These are phyloP conservation scores for Tuber magnatum DNA, from an alignment of 495 filamentous ascomycete genomes.

Conservation along the genomic window DNA sequence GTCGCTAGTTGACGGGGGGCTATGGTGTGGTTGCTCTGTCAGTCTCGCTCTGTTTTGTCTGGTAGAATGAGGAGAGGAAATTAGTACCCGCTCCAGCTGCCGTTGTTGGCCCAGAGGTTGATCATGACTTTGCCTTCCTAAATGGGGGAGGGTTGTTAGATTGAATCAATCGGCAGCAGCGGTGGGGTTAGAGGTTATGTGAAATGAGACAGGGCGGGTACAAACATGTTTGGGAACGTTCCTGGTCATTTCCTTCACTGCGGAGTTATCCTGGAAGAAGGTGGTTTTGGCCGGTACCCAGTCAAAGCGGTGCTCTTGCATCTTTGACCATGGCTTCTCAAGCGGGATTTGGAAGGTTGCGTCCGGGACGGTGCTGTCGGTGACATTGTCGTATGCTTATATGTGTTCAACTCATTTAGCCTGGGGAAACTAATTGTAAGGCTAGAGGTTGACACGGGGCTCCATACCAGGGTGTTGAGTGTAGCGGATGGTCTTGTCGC, in stretches of 20 bases:
- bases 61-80: background rate
- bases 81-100: conserved; percentile 33
- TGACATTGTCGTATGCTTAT: conserved; percentile 26
- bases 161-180: background rate
- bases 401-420: conserved; percentile 4
- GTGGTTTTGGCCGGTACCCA: conserved; percentile 29
- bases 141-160: conserved; percentile 9
- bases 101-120: conserved; percentile 40
- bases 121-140: conserved; percentile 31
- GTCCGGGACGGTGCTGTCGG: conserved; percentile 12
- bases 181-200: conserved; percentile 4
- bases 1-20: conserved; percentile 33
- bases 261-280: conserved; percentile 33
- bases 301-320: conserved; percentile 39
- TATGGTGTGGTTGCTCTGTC: background rate
- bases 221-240: conserved; percentile 37
- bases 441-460: background rate
- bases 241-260: conserved; percentile 16
- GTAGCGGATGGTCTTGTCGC: conserved; percentile 26
- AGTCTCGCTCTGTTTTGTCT: background rate
- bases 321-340: conserved; percentile 26
- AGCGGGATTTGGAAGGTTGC: conserved; percentile 25
- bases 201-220: conserved; percentile 7
- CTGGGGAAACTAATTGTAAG: background rate
- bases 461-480: conserved; percentile 38